Conservation (phyloP, 345 rosid genomes). For the Pelargonium nanum region DNA sequence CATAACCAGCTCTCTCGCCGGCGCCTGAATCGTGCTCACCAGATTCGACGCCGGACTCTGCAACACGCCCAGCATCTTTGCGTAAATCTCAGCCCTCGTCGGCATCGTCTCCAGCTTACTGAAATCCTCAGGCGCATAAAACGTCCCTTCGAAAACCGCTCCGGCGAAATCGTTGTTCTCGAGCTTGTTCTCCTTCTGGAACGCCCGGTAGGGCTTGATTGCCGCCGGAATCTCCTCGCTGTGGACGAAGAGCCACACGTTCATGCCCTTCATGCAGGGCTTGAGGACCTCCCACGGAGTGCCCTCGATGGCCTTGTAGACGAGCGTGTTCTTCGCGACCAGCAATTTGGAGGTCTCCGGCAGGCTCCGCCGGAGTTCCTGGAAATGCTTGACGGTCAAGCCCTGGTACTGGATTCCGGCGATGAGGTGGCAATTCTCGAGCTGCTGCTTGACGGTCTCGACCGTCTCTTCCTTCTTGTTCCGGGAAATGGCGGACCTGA, state of each 20-base stretch:
- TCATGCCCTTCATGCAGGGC: constrained; percentile 97
- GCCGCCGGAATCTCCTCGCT: constrained; percentile 87
- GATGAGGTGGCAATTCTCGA: constrained; percentile 68
- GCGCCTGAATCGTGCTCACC: constrained; percentile 82
- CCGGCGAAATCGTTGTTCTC: constrained; percentile 73
- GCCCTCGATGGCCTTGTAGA: constrained; percentile 76
- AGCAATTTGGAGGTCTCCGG: constrained; percentile 59
- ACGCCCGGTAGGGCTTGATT: constrained; percentile 65
- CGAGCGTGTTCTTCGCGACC: constrained; percentile 83
- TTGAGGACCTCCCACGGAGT: constrained; percentile 73
- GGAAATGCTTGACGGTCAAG: constrained; percentile 78
- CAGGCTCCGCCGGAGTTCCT: constrained; percentile 54
- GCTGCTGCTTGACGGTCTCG: constrained; percentile 57
- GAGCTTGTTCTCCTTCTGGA: constrained; percentile 65
- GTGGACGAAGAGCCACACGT: constrained; percentile 88
- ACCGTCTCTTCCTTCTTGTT: constrained; percentile 79
- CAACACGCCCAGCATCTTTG: constrained; percentile 70
- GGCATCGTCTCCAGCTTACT: constrained; percentile 72
- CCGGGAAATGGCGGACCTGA: constrained; percentile 74
- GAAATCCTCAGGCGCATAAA: constrained; percentile 70
- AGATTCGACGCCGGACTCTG: constrained; percentile 70
- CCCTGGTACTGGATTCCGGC: constrained; percentile 73
- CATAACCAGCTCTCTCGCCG: constrained; percentile 75
- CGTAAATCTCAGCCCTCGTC: constrained; percentile 72
- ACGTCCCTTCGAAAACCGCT: constrained; percentile 91